Base-by-base conservation (phyloP, 2,329 filamentous ascomycete genomes). In the Mycosphaerella arachidis region DNA sequence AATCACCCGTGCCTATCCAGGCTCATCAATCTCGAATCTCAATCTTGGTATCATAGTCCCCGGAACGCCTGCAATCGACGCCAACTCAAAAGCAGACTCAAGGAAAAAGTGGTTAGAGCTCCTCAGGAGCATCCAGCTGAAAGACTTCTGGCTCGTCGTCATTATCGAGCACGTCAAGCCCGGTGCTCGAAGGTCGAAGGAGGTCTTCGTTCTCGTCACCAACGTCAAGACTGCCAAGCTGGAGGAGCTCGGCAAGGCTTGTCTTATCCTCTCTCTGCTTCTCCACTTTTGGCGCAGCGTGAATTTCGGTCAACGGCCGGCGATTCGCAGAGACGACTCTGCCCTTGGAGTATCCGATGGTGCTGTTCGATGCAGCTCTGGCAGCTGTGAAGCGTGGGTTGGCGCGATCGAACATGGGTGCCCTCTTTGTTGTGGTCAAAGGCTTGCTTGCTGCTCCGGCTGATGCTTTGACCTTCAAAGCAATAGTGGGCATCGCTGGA, bases 281-380 rank as follows among this genome's bases (percentile, higher is more conserved):
- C 20, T 62, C 27, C 20, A 31, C 31, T 18, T 56, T 51, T 16
- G 54, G 58, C 40, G 61, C 61, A 29, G 62, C 52, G 51, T 68
- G 64, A 18, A 68, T 64, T 6, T 55, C 56, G 8, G 65, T 60
- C 1, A 72, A 60, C 5, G 71, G 70, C 8, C 60, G 61, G 10
- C 70, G 66, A 4, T 80, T 64, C 29, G 74, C 73, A 20, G 79
- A 79, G 2, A 81, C 77, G 10, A 78, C 77, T 35, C 90, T 84
- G 35, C 92, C 92, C 73, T 89, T 91, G 58, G 84, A 90, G 72
- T 96, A 96, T 16, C 92, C 92, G 46, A 96, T 82, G 0, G 92
- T 96, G 57, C 86, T 92, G 63, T 87, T 85, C 1, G 92, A 96
- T 6, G 86, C 86, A 6, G 84, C 84, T 24, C 84, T 81, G 1